Conservation (phyloP, 805 yeast genomes). For the Saccharomycopsis amapae region DNA sequence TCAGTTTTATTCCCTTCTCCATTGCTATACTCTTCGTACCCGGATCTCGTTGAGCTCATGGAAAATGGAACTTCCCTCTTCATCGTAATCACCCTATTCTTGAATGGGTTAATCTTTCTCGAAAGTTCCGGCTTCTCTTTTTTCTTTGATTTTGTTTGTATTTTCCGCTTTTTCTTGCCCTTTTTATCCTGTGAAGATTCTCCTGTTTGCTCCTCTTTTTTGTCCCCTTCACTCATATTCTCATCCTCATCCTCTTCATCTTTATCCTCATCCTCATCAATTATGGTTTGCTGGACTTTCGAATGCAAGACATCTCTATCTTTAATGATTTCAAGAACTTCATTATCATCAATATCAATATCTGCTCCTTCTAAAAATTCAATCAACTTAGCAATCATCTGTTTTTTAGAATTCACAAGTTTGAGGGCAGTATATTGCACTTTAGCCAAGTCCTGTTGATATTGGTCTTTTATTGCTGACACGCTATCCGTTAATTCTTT, state of each 20-base stretch:
- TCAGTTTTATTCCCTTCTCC: no score
- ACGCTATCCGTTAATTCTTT: not conserved
- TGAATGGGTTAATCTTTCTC: not conserved
- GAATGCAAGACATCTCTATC: constrained; percentile 6
- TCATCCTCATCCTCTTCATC: not conserved
- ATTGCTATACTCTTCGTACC: no score
- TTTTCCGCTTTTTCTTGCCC: not conserved
- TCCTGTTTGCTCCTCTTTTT: not conserved
- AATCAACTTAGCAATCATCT: constrained; percentile 22
- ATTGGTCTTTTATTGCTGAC: not conserved
- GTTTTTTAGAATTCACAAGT: constrained; percentile 23
- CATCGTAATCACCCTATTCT: not conserved
- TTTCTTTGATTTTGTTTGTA: not conserved
- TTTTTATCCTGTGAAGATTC: not conserved
- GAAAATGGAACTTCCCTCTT: not conserved
- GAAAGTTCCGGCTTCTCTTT: not conserved
- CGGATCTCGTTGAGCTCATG: no score
- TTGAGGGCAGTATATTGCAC: constrained; percentile 17
- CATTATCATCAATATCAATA: not conserved
- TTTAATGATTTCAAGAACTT: constrained; percentile 7
- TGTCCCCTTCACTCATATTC: not conserved
- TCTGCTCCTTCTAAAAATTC: constrained; percentile 12
- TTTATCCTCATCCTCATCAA: constrained; percentile 1
- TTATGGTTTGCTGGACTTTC: constrained; percentile 7
- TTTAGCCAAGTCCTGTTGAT: not conserved